Evolutionary conservation across 192 early-diverging fungal genomes (phyloP).

Genomic region (Linnemannia elongata): DNA sequence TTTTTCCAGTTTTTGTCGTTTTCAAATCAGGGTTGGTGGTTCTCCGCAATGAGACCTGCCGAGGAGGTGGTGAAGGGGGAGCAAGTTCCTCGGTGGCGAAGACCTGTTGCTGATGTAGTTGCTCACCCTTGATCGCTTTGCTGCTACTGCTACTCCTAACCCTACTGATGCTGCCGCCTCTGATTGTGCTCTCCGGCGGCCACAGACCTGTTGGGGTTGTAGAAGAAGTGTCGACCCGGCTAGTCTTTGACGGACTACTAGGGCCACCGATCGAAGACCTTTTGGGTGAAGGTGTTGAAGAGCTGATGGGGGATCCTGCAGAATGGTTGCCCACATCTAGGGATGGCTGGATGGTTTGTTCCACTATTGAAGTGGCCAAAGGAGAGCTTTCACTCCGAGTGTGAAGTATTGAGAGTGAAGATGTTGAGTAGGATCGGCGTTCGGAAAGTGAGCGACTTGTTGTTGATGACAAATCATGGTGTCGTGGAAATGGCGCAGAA

Average conservation of each 20-base stretch:
- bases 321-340: background rate
- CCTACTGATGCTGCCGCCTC: background rate
- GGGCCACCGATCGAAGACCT: no score
- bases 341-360: background rate
- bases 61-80: background rate
- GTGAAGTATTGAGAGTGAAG: background rate
- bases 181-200: background rate
- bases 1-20: constrained; percentile 48
- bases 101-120: background rate
- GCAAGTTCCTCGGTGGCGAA: background rate
- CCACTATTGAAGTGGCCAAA: background rate
- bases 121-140: background rate
- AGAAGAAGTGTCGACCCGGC: background rate
- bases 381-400: background rate
- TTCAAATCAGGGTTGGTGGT: constrained; percentile 37
- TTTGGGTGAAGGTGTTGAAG: background rate
- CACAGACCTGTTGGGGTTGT: background rate
- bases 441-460: background rate
- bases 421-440: background rate
- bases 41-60: constrained; percentile 22
- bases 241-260: background rate
- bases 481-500: background rate
- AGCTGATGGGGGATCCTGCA: background rate
- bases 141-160: background rate
- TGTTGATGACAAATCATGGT: background rate